A percentile compares a stretch with the other conserved stretches of the same genome.
phyloP scores from a whole-genome alignment of 805 yeast species.

The baker's yeast (Saccharomyces cerevisiae) region DNA sequence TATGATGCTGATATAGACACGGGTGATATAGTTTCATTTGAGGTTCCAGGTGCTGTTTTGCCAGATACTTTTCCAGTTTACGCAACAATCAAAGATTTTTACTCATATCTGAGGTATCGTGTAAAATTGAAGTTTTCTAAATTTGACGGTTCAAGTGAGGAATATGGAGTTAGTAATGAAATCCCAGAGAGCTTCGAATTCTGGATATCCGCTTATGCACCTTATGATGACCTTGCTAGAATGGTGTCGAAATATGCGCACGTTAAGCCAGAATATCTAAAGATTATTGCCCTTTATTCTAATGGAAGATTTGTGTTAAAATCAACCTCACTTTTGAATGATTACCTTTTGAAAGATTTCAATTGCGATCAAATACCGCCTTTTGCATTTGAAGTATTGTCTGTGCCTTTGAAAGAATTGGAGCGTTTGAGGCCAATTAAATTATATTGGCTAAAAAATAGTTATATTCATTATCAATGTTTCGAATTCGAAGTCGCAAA shows the following conservation, averaged over 20 bases:
- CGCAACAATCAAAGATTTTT: conserved; percentile 39
- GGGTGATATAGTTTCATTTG: conserved; percentile 56
- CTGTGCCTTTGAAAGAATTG: conserved; percentile 63
- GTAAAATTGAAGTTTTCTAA: conserved; percentile 45
- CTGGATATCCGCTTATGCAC: conserved; percentile 59
- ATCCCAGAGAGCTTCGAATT: conserved; percentile 37
- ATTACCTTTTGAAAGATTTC: conserved; percentile 32
- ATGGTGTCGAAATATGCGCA: conserved; percentile 48
- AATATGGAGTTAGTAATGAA: conserved; percentile 17
- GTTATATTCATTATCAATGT: conserved; percentile 59
- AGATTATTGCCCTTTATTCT: conserved; percentile 55
- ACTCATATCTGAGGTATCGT: conserved; percentile 49
- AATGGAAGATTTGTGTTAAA: conserved; percentile 48
- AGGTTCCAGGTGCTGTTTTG: conserved; percentile 8
- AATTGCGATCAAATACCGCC: conserved; percentile 33
- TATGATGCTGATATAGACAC: conserved; percentile 48
- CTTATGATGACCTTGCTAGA: conserved; percentile 52
- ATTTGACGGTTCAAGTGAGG: conserved; percentile 19
- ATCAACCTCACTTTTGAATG: conserved; percentile 27
- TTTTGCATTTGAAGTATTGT: conserved; percentile 70
- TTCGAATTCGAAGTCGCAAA: conserved; percentile 64
- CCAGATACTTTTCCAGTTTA: conserved; percentile 28
- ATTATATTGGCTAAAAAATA: conserved; percentile 65
- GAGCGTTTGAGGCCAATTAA: conserved; percentile 65
- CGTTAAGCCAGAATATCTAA: conserved; percentile 51